These are phyloP conservation scores for Sutorius eximius DNA, from an alignment of 1,284 basidiomycete species.

Conservation along the genomic window DNA sequence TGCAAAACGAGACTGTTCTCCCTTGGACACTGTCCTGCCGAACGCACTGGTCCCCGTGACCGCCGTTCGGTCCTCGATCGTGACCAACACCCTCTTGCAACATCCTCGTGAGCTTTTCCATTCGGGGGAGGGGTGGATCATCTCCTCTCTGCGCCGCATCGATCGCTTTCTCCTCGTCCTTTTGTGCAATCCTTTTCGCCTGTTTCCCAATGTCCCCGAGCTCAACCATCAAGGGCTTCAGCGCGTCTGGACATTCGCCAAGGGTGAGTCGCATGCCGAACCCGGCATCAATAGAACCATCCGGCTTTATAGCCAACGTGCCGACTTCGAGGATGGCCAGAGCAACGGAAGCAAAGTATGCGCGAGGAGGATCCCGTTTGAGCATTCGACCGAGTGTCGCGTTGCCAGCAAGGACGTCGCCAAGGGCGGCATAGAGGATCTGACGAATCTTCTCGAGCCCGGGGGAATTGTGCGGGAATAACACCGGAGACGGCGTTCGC, in stretches of 20 bases:
- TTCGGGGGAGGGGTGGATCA: slow-evolving; percentile 46
- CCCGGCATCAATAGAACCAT: slow-evolving; percentile 59
- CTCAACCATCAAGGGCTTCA: slow-evolving; percentile 69
- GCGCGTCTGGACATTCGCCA: slow-evolving; percentile 53
- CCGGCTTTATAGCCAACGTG: slow-evolving; percentile 44
- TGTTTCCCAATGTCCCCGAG: slow-evolving; percentile 55
- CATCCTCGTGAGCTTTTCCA: slow-evolving; percentile 62
- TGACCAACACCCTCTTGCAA: slow-evolving; percentile 58
- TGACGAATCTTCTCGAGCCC: slow-evolving; percentile 76
- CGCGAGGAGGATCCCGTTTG: slow-evolving; percentile 60
- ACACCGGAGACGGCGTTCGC: slow-evolving; percentile 44
- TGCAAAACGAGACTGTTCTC: slow-evolving; percentile 65
- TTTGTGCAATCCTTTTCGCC: slow-evolving; percentile 52
- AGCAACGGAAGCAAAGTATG: slow-evolving; percentile 74
- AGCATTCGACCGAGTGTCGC: slow-evolving; percentile 56
- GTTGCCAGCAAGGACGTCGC: slow-evolving; percentile 58
- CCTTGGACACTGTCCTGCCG: slow-evolving; percentile 55
- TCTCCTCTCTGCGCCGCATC: slow-evolving; percentile 43
- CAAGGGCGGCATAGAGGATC: slow-evolving; percentile 77
- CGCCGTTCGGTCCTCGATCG: slow-evolving; percentile 23
- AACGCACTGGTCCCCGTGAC: slow-evolving; percentile 25
- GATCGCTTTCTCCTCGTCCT: slow-evolving; percentile 59
- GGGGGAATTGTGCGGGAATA: slow-evolving; percentile 56
- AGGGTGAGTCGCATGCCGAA: slow-evolving; percentile 49
- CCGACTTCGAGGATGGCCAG: slow-evolving; percentile 72